Conservation (phyloP, 768 basidiomycete species). For the Punctularia strigosozonata region DNA sequence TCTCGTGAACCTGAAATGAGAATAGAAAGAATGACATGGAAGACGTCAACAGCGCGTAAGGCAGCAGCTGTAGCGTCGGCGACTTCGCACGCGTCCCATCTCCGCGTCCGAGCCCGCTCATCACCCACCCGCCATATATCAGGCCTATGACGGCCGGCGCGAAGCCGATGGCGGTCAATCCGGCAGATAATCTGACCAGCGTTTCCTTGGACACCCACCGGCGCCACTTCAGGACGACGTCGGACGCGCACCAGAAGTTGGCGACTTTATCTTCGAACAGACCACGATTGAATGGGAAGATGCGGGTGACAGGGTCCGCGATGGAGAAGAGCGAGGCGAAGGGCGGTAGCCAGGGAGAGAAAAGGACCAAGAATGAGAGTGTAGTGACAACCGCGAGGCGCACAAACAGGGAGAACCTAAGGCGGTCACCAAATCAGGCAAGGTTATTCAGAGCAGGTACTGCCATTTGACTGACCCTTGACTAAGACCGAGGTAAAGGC, state of each 20-base stretch:
- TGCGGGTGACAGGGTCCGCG: constrained; percentile 59
- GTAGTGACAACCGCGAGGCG: constrained; percentile 54
- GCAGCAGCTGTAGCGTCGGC: constrained; percentile 57
- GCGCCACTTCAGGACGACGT: constrained; percentile 83
- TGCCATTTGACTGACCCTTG: constrained; percentile 46
- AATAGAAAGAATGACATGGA: constrained; percentile 93
- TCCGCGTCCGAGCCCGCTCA: constrained; percentile 2
- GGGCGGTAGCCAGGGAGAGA: constrained; percentile 71
- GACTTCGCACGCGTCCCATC: constrained; percentile 19
- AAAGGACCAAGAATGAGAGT: constrained; percentile 54
- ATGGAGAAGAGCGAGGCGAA: constrained; percentile 37
- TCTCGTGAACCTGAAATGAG: constrained; percentile 96
- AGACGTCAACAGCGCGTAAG: constrained; percentile 67
- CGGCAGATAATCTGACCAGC: constrained; percentile 56
- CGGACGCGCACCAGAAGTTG: constrained; percentile 94
- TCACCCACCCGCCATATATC: constrained; percentile 22
- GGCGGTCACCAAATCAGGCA: constrained; percentile 1
- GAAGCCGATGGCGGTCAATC: constrained; percentile 61
- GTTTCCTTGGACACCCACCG: constrained; percentile 30
- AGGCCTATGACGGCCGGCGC: constrained; percentile 43
- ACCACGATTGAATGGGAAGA: constrained; percentile 88
- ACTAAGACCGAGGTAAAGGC: constrained; percentile 61
- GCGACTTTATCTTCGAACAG: constrained; percentile 95
- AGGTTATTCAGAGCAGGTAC: background rate
- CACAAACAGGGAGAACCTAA: constrained; percentile 39